Conservation (phyloP, 1,139 yeast genomes). For the Spencermartinsiella ligniputridi region DNA sequence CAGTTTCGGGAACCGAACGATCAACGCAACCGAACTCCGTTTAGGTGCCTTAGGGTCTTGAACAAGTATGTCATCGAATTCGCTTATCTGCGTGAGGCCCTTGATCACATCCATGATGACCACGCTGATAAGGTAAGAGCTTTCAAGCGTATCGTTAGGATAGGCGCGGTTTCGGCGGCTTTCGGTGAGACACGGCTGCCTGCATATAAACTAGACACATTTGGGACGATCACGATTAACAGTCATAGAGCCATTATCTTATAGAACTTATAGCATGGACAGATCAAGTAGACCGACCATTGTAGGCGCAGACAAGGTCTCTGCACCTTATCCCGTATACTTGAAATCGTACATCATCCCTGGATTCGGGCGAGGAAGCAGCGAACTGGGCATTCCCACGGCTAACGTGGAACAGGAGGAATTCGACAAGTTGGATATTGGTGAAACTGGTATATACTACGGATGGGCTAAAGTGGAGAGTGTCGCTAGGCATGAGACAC, state of each 20-base stretch:
- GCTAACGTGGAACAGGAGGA: slow-evolving; percentile 77
- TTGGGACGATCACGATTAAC: no score
- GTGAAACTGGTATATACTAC: slow-evolving; percentile 84
- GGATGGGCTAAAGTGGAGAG: slow-evolving; percentile 61
- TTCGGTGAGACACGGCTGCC: no score
- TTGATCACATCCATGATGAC: slow-evolving; percentile 3
- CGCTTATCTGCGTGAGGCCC: background rate
- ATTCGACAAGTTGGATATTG: slow-evolving; percentile 40
- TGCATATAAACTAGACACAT: no score
- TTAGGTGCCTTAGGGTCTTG: slow-evolving; percentile 4
- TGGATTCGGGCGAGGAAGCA: slow-evolving; percentile 94
- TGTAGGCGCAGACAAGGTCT: slow-evolving; percentile 47
- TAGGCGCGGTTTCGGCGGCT: no score
- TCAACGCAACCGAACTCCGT: slow-evolving; percentile 5
- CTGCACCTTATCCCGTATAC: slow-evolving; percentile 62
- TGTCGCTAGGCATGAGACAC: slow-evolving; percentile 14
- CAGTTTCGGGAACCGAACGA: slow-evolving; percentile 1
- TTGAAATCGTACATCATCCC: slow-evolving; percentile 57
- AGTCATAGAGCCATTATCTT: no score
- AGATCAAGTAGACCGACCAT: slow-evolving; percentile 27
- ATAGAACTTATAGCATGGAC: no score
- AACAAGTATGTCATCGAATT: slow-evolving; percentile 3
- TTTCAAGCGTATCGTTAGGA: no score
- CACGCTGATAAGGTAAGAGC: no score
- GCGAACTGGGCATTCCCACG: slow-evolving; percentile 92